Percentiles rank a stretch among this genome's conserved stretches.
Evolutionary conservation across 257 asterid genomes (phyloP).

Genomic region (Linderniella brevidens): DNA sequence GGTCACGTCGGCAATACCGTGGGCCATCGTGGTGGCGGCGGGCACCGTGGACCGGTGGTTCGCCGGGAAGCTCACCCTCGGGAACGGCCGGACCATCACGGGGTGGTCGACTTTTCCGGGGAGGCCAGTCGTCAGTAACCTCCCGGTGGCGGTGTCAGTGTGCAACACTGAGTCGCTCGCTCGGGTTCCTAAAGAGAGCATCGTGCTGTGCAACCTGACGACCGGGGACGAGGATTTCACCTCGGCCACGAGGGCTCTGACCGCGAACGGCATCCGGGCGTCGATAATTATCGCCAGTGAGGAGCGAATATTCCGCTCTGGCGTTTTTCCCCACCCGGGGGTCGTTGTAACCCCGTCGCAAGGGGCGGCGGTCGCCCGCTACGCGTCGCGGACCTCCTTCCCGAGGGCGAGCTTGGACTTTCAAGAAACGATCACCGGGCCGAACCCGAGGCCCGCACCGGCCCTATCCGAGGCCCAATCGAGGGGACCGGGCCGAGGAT

Average conservation of each 20-base stretch:
- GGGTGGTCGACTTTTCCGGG: slow-evolving; percentile 21
- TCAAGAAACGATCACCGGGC: slow-evolving; percentile 21
- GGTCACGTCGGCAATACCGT: slow-evolving; percentile 14
- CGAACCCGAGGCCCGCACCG: slow-evolving; percentile 18
- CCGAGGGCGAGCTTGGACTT: slow-evolving; percentile 19
- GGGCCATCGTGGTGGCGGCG: slow-evolving; percentile 19
- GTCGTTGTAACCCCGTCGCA: slow-evolving; percentile 12
- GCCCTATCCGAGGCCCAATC: slow-evolving; percentile 18
- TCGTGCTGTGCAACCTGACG: slow-evolving; percentile 15
- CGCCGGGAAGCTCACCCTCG: slow-evolving; percentile 19
- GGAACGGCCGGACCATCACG: slow-evolving; percentile 14
- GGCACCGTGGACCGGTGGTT: slow-evolving; percentile 25
- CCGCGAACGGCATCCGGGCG: slow-evolving; percentile 8
- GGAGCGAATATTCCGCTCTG: neutral
- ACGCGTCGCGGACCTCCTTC: neutral
- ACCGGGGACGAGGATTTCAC: neutral
- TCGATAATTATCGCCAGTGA: slow-evolving; percentile 16
- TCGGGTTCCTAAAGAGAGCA: slow-evolving; percentile 5
- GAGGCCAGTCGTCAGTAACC: slow-evolving; percentile 8
- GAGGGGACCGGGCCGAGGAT: slow-evolving; percentile 14
- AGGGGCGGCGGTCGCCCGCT: slow-evolving; percentile 9
- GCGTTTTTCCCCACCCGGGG: slow-evolving; percentile 16
- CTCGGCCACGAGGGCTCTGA: neutral
- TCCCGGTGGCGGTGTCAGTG: slow-evolving; percentile 10
- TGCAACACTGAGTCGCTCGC: slow-evolving; percentile 10